Conservation (phyloP, 1,284 basidiomycete genomes). For the Thelephora terrestris region DNA sequence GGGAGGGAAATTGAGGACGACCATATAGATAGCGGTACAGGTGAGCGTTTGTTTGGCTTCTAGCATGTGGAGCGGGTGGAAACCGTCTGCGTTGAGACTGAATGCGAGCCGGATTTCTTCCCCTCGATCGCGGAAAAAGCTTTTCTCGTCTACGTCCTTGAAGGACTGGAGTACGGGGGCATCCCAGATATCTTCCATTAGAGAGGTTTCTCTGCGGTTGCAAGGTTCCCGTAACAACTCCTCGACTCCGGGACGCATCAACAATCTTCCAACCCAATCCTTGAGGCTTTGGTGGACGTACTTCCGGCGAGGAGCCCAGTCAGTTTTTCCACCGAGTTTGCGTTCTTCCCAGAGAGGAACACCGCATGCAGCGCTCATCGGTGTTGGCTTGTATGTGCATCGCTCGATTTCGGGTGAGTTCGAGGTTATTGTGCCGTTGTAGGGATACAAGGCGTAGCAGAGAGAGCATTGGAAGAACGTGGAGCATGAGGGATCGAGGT, state of each 20-base stretch:
- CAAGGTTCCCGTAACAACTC: conserved; percentile 3
- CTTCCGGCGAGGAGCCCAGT: no score
- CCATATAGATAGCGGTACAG: conserved; percentile 14
- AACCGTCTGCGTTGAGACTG: conserved; percentile 11
- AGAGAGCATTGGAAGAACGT: conserved; percentile 9
- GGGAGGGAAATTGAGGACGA: conserved; percentile 22
- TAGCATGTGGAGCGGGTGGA: conserved; percentile 14
- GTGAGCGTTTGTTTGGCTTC: conserved; percentile 10
- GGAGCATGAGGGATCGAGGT: conserved; percentile 6
- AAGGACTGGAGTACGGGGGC: conserved; percentile 7
- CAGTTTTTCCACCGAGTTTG: no score
- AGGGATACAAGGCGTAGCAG: conserved; percentile 7
- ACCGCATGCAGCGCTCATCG: no score
- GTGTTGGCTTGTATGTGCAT: no score
- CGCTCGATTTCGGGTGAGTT: no score
- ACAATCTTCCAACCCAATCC: conserved; percentile 21
- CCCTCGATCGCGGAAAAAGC: conserved; percentile 10
- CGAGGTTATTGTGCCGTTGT: no score
- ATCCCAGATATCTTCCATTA: conserved; percentile 12
- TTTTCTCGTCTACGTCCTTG: conserved; percentile 3
- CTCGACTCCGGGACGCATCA: conserved; percentile 19
- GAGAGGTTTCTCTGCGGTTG: background rate
- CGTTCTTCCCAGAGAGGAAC: no score
- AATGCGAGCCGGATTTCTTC: conserved; percentile 2
- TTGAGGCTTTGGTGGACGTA: conserved; percentile 17